Evolutionary conservation across 106 monocot species (phyloP).

Genomic region (Apostasia shenzhenica): DNA sequence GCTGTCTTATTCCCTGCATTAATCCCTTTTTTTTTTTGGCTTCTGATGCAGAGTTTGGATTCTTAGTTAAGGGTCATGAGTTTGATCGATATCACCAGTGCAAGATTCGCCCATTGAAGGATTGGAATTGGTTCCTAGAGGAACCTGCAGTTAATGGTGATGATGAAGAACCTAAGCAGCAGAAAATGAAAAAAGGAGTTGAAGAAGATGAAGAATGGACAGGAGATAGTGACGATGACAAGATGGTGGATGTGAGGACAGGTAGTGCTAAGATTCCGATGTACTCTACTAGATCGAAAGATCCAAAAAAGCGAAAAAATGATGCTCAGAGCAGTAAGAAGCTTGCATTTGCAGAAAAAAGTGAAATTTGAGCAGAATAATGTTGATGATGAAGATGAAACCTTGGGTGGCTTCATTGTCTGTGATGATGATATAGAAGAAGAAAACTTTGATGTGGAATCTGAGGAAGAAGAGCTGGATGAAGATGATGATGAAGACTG

Average conservation of each 20-base stretch:
- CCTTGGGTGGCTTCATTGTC: slow-evolving; percentile 1
- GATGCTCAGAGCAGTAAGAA: background rate
- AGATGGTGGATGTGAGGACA: slow-evolving; percentile 4
- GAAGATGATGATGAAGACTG: slow-evolving; percentile 3
- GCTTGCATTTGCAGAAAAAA: background rate
- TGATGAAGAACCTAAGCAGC: slow-evolving; percentile 4
- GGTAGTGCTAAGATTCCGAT: slow-evolving; percentile 21
- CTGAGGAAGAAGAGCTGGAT: background rate
- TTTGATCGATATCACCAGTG: slow-evolving; percentile 15
- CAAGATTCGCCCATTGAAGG: slow-evolving; percentile 4
- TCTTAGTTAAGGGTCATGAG: slow-evolving; percentile 21
- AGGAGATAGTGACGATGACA: slow-evolving; percentile 27
- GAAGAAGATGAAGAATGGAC: slow-evolving; percentile 45
- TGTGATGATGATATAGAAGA: slow-evolving; percentile 1
- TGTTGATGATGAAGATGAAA: slow-evolving; percentile 18
- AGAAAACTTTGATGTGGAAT: background rate
- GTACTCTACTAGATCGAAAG: slow-evolving; percentile 38
- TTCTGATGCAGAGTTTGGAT: slow-evolving; percentile 14
- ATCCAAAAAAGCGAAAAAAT: slow-evolving; percentile 19
- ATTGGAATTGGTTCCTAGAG: slow-evolving; percentile 23
- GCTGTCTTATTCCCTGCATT: background rate
- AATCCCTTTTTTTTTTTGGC: background rate
- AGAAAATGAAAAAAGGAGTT: slow-evolving; percentile 4
- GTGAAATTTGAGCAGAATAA: slow-evolving; percentile 2
- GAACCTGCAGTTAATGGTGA: slow-evolving; percentile 9